Base-by-base conservation (phyloP, 1,284 basidiomycete genomes). In the Leccinum solheimii region DNA sequence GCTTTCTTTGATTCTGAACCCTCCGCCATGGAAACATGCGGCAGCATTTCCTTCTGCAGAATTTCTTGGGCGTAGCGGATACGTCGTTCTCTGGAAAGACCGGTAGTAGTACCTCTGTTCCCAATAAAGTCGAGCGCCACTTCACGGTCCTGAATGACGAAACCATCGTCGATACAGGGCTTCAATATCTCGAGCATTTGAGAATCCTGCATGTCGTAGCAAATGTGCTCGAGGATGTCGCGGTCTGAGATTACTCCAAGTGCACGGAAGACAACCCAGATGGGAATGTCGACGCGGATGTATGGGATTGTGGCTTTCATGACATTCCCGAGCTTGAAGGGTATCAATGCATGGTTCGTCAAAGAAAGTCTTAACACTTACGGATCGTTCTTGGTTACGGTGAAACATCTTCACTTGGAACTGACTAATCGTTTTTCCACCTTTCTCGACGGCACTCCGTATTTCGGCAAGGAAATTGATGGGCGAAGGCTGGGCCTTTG, bases 361-460 rank as follows among this genome's bases (percentile, higher is more conserved):
- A 3, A 49, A 19, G 7, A 51, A 21, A n/a, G 7, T 3, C 19
- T 11, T 5, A 21, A 32, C 53, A 82, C 90, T 72, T 70, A 93
- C 91, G 64, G 91, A 88, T 71, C 92, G 92, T 71, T 95, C 92
- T 74, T 92, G 90, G 68, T 90, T 90, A 67, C 92, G 82, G 63
- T 95, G 92, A 76, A 95, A 96, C 85, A 99, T 92, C 77, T 98
- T 98, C 67, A 99, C 94, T 76, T 98, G 95, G 80, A 98, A 97
- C 75, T 96, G 94, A 77, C 94, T 96, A 69, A 98, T 96, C 26
- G 95, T 98, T 82, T 99, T 98, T 60, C 97, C 97, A 64, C 97
- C 96, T 76, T 95, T 97, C 77, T 99, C 97, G 36, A 99, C 95
- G 13, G 96, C 96, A 77, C 93, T 96, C 67, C 97, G 91, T 76